Evolutionary conservation across 441 rosid genomes (phyloP), one percentile per base, ranked within the genome.

Genomic region (Flueggea neowawraea): DNA sequence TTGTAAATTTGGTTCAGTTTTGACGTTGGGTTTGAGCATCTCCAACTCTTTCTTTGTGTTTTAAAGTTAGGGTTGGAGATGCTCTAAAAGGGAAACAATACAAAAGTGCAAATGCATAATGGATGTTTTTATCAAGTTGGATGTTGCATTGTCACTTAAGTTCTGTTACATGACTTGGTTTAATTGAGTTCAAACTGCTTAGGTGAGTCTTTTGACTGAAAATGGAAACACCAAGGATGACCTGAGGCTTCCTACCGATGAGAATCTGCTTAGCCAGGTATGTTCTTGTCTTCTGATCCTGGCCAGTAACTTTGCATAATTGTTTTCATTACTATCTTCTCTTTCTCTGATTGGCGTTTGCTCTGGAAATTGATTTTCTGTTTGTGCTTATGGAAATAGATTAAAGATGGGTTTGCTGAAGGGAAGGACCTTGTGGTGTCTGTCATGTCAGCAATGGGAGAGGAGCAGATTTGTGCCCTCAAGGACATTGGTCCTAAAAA

Each of bases 371-470:
- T 16, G 2, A 12, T 4, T 11, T 11, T 55, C 28, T 10, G 7
- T 31, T 33, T 64, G 9, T 36, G 8, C 28, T 39, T 57, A 2
- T 59, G 51, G 0, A 12, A 62, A 62, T 73, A 91, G 96, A 82
- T 91, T 72, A 85, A 80, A 80, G 78, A 77, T 33, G 96, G 89
- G 41, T 86, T 91, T 72, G 82, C 68, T 0, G 91, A 85, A 44
- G 97, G 94, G 1, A 89, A 89, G 54, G 94, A 91, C 66, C 82
- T 88, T 16, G 90, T 87, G 33, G 91, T 91, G 66, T 56, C 86
- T 51, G 96, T 91, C 47, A 88, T 88, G 97, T 84, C 84, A 62
- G 68, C 97, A 7, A 91, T 91, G 96, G 97, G 97, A 55, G 94
- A 91, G 73, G 97, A 91, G 77, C 97, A 87, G 84, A 89, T 91